A percentile compares a stretch with the other conserved stretches of the same genome.
Conservation (phyloP, 179 eudicot species). For the Monotropa hypopitys region DNA sequence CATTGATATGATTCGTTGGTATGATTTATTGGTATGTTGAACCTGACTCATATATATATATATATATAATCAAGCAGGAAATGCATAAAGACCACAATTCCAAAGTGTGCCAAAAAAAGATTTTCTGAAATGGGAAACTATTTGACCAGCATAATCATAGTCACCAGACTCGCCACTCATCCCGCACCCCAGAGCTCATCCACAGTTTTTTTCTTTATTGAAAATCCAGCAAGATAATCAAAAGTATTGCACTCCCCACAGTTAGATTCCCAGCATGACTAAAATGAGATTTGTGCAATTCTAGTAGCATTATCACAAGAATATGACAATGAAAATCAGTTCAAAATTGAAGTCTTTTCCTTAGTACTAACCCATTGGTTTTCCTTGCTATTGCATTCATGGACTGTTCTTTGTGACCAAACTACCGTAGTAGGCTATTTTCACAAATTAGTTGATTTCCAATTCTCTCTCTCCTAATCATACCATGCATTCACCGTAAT, state of each 20-base stretch:
- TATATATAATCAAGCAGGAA: too few relatives aligned
- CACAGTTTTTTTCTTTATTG: too few relatives aligned
- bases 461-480: not conserved
- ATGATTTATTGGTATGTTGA: too few relatives aligned
- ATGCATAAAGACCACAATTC: not conserved
- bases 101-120: not conserved
- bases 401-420: too few relatives aligned
- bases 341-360: too few relatives aligned
- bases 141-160: not conserved
- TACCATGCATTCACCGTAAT: not conserved
- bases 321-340: not conserved
- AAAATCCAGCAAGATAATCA: not conserved
- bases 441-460: not conserved
- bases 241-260: not conserved
- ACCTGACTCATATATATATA: too few relatives aligned
- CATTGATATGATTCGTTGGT: too few relatives aligned
- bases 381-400: too few relatives aligned
- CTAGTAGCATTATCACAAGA: not conserved
- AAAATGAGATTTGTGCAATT: not conserved
- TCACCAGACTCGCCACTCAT: too few relatives aligned
- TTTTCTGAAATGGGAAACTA: not conserved
- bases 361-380: too few relatives aligned
- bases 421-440: not conserved
- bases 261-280: not conserved
- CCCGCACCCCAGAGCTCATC: too few relatives aligned